Percentiles rank a stretch among this genome's conserved stretches.
These are phyloP conservation scores for Adiantum capillusveneris DNA, from an alignment of 75 land plant species.

Conservation along the genomic window DNA sequence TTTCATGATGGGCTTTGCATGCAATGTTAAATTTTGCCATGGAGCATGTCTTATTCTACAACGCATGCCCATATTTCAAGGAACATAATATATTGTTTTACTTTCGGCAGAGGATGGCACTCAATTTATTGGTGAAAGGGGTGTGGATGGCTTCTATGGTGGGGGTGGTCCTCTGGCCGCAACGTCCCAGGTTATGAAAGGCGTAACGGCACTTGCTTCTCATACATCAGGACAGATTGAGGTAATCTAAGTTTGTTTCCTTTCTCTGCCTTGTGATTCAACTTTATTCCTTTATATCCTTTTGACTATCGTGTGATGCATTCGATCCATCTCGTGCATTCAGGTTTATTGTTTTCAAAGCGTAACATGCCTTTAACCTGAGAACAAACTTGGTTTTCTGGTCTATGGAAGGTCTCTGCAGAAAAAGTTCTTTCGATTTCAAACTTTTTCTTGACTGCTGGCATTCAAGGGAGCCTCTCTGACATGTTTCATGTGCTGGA, in stretches of 20 bases:
- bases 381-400: no score
- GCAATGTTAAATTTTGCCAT: no score
- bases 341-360: no score
- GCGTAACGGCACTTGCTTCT: conserved; percentile 45
- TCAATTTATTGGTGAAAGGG: conserved; percentile 58
- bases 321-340: no score
- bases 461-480: conserved; percentile 45
- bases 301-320: background rate
- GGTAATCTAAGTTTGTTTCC: background rate
- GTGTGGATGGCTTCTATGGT: conserved; percentile 27
- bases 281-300: background rate
- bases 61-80: no score
- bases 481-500: conserved; percentile 58
- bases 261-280: background rate
- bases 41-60: no score
- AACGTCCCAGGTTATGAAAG: conserved; percentile 52
- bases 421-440: conserved; percentile 71
- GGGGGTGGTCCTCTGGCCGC: conserved; percentile 47
- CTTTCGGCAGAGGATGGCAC: conserved; percentile 51
- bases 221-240: conserved; percentile 41
- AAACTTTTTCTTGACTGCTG: conserved; percentile 61
- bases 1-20: no score
- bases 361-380: no score
- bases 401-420: conserved; percentile 3
- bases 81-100: background rate